Evolutionary conservation across 2,329 filamentous ascomycete species (phyloP).

Genomic region (Drechslerella dactyloides): DNA sequence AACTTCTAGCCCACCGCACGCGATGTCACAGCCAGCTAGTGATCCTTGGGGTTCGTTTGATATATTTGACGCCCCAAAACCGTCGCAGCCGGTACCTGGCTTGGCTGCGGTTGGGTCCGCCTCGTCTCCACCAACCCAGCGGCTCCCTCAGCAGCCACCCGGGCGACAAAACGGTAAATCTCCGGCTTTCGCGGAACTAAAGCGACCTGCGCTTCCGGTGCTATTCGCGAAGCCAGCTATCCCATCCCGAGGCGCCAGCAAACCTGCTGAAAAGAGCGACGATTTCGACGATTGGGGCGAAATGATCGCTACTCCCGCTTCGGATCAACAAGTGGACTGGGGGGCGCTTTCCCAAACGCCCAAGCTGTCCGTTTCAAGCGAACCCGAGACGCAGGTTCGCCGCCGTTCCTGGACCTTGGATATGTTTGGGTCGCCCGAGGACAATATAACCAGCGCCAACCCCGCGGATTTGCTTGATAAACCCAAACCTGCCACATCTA

Average conservation of each 20-base stretch:
- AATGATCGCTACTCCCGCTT: slow-evolving; percentile 35
- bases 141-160: slow-evolving; percentile 46
- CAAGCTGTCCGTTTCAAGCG: slow-evolving; percentile 26
- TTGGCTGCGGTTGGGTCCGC: slow-evolving; percentile 7
- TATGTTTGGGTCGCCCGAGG: slow-evolving; percentile 43
- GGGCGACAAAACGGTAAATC: slow-evolving; percentile 16
- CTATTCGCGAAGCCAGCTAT: slow-evolving; percentile 20
- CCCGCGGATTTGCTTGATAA: slow-evolving; percentile 29
- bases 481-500: slow-evolving; percentile 13
- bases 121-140: slow-evolving; percentile 17
- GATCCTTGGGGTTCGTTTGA: slow-evolving; percentile 51
- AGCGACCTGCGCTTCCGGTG: slow-evolving; percentile 24
- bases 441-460: slow-evolving; percentile 46
- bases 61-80: slow-evolving; percentile 43
- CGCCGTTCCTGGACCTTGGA: slow-evolving; percentile 41
- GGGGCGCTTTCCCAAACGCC: slow-evolving; percentile 19
- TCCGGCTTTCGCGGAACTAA: background rate
- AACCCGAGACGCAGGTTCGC: slow-evolving; percentile 14
- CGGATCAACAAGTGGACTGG: slow-evolving; percentile 36
- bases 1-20: background rate
- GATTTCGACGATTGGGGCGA: slow-evolving; percentile 51
- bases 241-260: slow-evolving; percentile 7
- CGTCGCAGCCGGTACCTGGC: slow-evolving; percentile 1
- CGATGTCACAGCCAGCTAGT: slow-evolving; percentile 1
- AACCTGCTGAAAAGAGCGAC: slow-evolving; percentile 29